Evolutionary conservation across 148 eudicot species (phyloP).

Genomic region (Nepenthes gracilis): DNA sequence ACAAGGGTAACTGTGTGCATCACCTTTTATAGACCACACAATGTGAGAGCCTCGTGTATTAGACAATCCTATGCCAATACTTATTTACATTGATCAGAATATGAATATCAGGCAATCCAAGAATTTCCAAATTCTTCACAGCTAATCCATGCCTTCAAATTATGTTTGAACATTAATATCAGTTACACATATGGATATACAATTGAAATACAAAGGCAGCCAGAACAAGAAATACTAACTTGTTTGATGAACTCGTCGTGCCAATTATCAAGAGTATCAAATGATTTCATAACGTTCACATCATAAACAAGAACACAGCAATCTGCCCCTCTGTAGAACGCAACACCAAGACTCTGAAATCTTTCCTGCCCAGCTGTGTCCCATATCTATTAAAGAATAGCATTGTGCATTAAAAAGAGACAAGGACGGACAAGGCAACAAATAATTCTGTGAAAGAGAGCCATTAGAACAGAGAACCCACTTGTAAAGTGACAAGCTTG

Average conservation of each 20-base stretch:
- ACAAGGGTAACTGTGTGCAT: no score
- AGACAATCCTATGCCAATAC: no score
- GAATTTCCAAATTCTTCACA: no score
- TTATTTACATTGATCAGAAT: no score
- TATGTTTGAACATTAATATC: no score
- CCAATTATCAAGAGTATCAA: conserved; percentile 65
- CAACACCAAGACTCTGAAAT: conserved; percentile 73
- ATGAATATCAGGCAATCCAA: no score
- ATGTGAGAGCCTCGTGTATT: no score
- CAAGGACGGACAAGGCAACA: neutral
- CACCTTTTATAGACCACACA: no score
- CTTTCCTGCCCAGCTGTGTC: conserved; percentile 79
- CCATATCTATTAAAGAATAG: conserved; percentile 37
- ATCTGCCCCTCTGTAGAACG: conserved; percentile 71
- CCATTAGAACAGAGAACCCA: conserved; percentile 11
- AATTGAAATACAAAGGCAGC: neutral
- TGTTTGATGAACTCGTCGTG: conserved; percentile 69
- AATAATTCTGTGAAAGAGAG: neutral
- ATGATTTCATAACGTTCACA: conserved; percentile 63
- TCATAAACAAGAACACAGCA: conserved; percentile 63
- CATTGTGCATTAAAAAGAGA: neutral
- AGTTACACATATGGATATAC: no score
- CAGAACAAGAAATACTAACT: conserved; percentile 14
- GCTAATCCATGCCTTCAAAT: no score
- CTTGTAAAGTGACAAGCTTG: conserved; percentile 63